These are phyloP conservation scores for Cyamopsis tetragonoloba DNA, from an alignment of 306 rosid genomes.

Conservation along the genomic window DNA sequence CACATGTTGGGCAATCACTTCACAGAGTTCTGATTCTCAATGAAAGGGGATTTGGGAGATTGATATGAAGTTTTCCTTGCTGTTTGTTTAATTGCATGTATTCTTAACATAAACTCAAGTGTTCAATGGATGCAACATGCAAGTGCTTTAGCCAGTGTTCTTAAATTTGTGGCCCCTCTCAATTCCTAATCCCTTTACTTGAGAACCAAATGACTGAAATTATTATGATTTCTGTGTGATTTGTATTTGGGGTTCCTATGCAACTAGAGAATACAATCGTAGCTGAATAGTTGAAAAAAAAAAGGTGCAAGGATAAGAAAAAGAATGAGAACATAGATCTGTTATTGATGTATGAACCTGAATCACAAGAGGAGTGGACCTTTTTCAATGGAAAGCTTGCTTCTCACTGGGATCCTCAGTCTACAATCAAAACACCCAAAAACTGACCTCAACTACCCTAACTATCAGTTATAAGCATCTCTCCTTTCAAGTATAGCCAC, in stretches of 20 bases:
- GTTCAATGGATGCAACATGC: background rate
- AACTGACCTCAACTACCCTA: no score
- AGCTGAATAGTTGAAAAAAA: no score
- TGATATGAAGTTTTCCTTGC: background rate
- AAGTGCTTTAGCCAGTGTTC: background rate
- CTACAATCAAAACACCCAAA: no score
- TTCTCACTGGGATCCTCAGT: no score
- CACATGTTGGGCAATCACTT: background rate
- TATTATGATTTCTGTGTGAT: background rate
- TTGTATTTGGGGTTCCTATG: background rate
- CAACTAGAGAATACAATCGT: no score
- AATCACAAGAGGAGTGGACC: no score
- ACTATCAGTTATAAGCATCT: no score
- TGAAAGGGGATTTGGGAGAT: background rate
- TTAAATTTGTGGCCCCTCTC: background rate
- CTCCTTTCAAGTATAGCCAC: no score
- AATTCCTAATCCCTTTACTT: background rate
- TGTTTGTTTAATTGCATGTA: background rate
- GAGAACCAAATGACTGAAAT: background rate
- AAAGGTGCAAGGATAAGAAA: no score
- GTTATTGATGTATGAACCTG: no score
- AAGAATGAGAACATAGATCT: no score
- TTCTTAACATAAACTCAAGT: background rate
- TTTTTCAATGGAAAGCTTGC: no score
- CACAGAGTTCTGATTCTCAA: background rate